Evolutionary conservation across 140 eudicot species (phyloP), one percentile per base, ranked within the genome.

Genomic region (Cichorium intybus): DNA sequence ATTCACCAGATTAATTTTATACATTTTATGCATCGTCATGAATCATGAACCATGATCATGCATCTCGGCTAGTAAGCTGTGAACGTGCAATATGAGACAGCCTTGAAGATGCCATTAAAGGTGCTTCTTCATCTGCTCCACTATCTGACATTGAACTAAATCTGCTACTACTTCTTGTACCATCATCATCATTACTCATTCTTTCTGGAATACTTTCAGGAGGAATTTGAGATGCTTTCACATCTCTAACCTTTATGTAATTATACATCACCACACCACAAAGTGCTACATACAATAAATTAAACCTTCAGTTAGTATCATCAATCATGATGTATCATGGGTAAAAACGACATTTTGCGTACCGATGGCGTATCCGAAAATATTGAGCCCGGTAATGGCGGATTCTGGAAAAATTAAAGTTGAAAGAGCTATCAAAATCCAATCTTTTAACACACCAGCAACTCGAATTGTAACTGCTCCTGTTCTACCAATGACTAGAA

Each of bases 361-460:
- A 89, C 99, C 99, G 62, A 93, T 78, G 24, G 85, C 99, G 62
- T 93, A 93, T 39, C 99, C 99, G 14, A 78, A 82, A 50, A 93
- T 81, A 77, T 93, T 93, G 23, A 93, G 95, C 21, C 70, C 83
- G 7, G 97, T 93, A 72, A 93, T 93, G 14, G 87, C 68, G 0
- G 97, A 88, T 56, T 93, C 99, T 1, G 99, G 97, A 66, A 93
- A 93, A 75, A 93, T 73, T 26, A 88, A 82, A 47, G 97, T 88
- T 58, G 97, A 93, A 71, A 93, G 97, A 60, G 99, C 97, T 60
- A 93, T 93, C 29, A 93, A 84, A 24, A 93, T 88, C 99, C 97
- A 93, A 64, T 93, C 97, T 80, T 93, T 93, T n/a, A n/a, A n/a
- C n/a, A 91, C 98, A 24, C 99, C 99, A 64, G 99, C 97, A 63